Evolutionary conservation across 169 alveolate genomes (phyloP).

Genomic region (Cryptosporidium xiaoi): DNA sequence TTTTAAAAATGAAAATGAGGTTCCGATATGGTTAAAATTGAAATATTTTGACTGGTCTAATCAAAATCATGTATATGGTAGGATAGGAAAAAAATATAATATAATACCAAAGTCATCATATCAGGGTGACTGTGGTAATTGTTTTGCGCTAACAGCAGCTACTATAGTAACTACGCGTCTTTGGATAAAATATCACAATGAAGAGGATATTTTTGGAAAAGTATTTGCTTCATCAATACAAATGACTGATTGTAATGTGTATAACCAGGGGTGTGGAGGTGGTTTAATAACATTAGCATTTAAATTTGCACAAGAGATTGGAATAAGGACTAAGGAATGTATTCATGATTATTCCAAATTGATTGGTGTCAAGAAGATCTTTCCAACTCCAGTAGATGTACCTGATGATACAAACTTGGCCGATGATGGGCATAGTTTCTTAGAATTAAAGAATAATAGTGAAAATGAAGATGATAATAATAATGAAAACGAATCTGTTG

Average conservation of each 20-base stretch:
- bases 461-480: background rate
- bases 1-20: background rate
- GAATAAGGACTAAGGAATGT: constrained; percentile 56
- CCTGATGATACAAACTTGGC: constrained; percentile 45
- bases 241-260: constrained; percentile 54
- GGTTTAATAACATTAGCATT: constrained; percentile 67
- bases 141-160: constrained; percentile 66
- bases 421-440: constrained; percentile 71
- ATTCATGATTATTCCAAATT: constrained; percentile 26
- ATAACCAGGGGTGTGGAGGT: constrained; percentile 70
- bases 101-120: constrained; percentile 30
- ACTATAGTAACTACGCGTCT: constrained; percentile 61
- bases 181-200: constrained; percentile 47
- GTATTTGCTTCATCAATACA: constrained; percentile 51
- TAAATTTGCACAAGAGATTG: constrained; percentile 62
- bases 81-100: constrained; percentile 35
- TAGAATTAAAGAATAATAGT: background rate
- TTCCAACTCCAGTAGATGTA: constrained; percentile 28
- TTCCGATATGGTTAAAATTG: constrained; percentile 54
- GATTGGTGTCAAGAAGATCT: constrained; percentile 19
- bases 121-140: constrained; percentile 69
- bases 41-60: constrained; percentile 61
- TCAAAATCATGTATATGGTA: constrained; percentile 60
- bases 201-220: background rate
- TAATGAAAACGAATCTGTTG: background rate